Percentiles rank a stretch among this genome's conserved stretches.
Conservation (phyloP, 2,329 filamentous ascomycete species). For the Fusarium staphyleae region DNA sequence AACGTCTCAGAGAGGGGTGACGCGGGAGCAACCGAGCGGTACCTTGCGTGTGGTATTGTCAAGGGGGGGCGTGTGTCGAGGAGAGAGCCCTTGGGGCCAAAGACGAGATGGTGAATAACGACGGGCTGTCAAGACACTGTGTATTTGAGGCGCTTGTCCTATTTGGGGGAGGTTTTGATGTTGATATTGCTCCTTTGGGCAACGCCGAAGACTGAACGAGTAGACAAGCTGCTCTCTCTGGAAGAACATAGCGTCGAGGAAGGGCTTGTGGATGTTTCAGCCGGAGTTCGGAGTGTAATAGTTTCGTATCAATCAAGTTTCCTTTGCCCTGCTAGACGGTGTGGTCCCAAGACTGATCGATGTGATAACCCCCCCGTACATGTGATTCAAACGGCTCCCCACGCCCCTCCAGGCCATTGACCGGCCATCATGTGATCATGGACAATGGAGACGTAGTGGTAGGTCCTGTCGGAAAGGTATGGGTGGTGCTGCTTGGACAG, state of each 20-base stretch:
- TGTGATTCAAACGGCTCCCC: conserved; percentile 31
- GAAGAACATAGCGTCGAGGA: conserved; percentile 28
- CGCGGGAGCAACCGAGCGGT: conserved; percentile 40
- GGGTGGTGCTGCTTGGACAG: conserved; percentile 11
- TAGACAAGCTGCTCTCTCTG: conserved; percentile 34
- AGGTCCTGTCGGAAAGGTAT: conserved; percentile 10
- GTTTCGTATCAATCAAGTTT: conserved; percentile 39
- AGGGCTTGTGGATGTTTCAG: conserved; percentile 32
- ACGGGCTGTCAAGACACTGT: conserved; percentile 28
- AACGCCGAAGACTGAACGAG: conserved; percentile 29
- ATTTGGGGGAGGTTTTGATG: conserved; percentile 42
- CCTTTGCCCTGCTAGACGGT: conserved; percentile 31
- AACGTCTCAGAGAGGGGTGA: conserved; percentile 32
- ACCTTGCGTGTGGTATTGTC: conserved; percentile 26
- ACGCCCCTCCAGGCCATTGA: conserved; percentile 29
- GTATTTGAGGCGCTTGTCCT: conserved; percentile 44
- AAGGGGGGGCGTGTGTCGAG: conserved; percentile 36
- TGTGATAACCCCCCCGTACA: conserved; percentile 42
- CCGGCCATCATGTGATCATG: conserved; percentile 34
- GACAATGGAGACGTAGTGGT: conserved; percentile 23
- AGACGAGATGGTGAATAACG: conserved; percentile 26
- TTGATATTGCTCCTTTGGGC: conserved; percentile 44
- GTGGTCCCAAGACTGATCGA: conserved; percentile 20
- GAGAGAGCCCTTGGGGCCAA: conserved; percentile 29
- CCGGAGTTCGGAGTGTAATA: conserved; percentile 36